These are phyloP conservation scores for Gleditsia sinensis DNA, from an alignment of 306 rosid genomes.

Conservation along the genomic window DNA sequence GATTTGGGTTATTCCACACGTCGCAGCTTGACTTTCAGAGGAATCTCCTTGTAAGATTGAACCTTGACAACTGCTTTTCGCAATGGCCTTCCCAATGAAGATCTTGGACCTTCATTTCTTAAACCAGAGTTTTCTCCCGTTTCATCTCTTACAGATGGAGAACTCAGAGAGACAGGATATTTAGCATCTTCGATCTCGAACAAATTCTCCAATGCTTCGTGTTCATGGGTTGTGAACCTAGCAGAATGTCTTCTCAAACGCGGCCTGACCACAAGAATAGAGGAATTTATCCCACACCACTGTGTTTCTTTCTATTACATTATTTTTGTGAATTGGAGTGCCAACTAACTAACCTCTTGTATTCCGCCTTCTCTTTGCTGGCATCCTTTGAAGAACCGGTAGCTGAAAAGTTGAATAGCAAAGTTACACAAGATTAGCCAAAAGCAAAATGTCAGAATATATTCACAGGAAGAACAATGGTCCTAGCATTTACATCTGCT, in stretches of 20 bases:
- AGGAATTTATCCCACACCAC: neutral
- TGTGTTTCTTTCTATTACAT: neutral
- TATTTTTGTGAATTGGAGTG: neutral
- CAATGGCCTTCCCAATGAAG: conserved; percentile 67
- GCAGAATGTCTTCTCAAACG: conserved; percentile 59
- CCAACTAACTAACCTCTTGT: conserved; percentile 53
- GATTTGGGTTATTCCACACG: conserved; percentile 34
- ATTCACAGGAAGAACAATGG: neutral
- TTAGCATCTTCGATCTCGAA: conserved; percentile 62
- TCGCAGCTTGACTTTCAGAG: conserved; percentile 47
- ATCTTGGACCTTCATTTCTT: conserved; percentile 49
- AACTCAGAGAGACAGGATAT: conserved; percentile 17
- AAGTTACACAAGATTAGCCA: neutral
- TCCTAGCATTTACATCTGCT: conserved; percentile 50
- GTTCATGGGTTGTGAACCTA: conserved; percentile 38
- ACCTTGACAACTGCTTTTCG: conserved; percentile 62
- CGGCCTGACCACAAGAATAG: conserved; percentile 35
- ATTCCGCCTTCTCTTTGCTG: conserved; percentile 47
- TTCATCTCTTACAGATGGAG: conserved; percentile 28
- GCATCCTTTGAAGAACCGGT: conserved; percentile 47
- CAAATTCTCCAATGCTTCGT: conserved; percentile 43
- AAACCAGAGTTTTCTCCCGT: conserved; percentile 34
- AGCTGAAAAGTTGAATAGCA: conserved; percentile 44
- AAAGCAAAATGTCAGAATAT: neutral
- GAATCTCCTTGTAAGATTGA: conserved; percentile 61